phyloP scores from a whole-genome alignment of 2,329 filamentous ascomycete species.

The Fusarium buharicum region DNA sequence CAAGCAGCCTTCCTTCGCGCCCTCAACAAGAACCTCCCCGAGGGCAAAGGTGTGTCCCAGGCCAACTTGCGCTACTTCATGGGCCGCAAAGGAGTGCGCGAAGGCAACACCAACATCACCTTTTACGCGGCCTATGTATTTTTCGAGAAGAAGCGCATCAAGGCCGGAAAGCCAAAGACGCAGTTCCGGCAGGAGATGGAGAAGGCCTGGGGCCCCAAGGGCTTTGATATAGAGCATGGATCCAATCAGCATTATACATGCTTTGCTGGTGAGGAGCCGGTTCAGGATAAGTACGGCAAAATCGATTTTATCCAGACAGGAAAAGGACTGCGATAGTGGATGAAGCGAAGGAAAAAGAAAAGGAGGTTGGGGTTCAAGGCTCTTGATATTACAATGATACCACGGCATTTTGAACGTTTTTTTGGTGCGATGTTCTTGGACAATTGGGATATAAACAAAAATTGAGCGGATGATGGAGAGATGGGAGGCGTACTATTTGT shows the following conservation, averaged over 20 bases:
- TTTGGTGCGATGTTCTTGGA: not conserved
- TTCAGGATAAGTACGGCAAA: slow-evolving; percentile 39
- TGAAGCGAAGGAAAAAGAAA: not conserved
- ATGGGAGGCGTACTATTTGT: not conserved
- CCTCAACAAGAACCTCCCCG: slow-evolving; percentile 55
- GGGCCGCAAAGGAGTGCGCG: slow-evolving; percentile 57
- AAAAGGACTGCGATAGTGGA: not conserved
- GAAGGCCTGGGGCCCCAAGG: slow-evolving; percentile 41
- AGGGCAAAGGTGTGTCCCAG: slow-evolving; percentile 53
- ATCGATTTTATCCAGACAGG: slow-evolving; percentile 16
- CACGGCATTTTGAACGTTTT: slow-evolving; percentile 1
- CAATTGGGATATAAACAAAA: not conserved
- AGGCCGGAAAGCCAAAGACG: slow-evolving; percentile 62
- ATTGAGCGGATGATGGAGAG: not conserved
- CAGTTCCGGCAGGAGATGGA: slow-evolving; percentile 65
- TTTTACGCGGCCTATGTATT: slow-evolving; percentile 68
- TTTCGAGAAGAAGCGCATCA: slow-evolving; percentile 68
- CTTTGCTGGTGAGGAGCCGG: slow-evolving; percentile 11
- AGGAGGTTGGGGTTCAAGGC: not conserved
- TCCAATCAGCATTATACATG: slow-evolving; percentile 18
- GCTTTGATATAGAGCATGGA: slow-evolving; percentile 41
- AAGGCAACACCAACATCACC: slow-evolving; percentile 59
- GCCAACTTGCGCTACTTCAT: slow-evolving; percentile 62
- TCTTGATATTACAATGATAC: slow-evolving; percentile 5
- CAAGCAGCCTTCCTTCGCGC: slow-evolving; percentile 63